phyloP scores from a whole-genome alignment of 2,329 filamentous ascomycete genomes.

The Fusarium metavorans region DNA sequence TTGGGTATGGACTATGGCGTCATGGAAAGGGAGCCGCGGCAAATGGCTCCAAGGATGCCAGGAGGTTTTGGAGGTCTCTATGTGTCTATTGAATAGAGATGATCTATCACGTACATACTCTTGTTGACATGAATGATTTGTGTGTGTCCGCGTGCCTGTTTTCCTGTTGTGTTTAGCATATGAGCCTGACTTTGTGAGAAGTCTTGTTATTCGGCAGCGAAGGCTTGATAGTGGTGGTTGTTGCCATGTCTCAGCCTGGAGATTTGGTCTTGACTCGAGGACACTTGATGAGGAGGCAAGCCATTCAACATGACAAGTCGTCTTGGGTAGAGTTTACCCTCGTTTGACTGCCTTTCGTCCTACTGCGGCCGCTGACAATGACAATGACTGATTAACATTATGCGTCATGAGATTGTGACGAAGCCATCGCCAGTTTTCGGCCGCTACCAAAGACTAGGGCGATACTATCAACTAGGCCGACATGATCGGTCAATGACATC shows the following conservation, averaged over 20 bases:
- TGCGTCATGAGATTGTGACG: background rate
- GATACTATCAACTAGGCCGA: background rate
- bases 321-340: background rate
- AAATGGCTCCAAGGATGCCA: constrained; percentile 46
- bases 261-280: background rate
- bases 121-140: constrained; percentile 7
- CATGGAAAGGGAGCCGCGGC: constrained; percentile 44
- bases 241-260: background rate
- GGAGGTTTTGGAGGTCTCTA: constrained; percentile 42
- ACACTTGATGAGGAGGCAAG: background rate
- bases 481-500: background rate
- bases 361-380: background rate
- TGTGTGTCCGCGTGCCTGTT: background rate
- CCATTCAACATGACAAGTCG: background rate
- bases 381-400: background rate
- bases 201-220: background rate
- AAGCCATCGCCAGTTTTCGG: constrained; percentile 32
- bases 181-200: background rate
- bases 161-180: background rate
- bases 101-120: constrained; percentile 27
- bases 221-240: background rate
- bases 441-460: background rate
- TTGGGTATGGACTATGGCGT: constrained; percentile 46
- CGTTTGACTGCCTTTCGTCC: background rate
- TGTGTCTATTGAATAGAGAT: constrained; percentile 46